phyloP scores from a whole-genome alignment of 208 protist genomes.

The Trypanosoma caninum region DNA sequence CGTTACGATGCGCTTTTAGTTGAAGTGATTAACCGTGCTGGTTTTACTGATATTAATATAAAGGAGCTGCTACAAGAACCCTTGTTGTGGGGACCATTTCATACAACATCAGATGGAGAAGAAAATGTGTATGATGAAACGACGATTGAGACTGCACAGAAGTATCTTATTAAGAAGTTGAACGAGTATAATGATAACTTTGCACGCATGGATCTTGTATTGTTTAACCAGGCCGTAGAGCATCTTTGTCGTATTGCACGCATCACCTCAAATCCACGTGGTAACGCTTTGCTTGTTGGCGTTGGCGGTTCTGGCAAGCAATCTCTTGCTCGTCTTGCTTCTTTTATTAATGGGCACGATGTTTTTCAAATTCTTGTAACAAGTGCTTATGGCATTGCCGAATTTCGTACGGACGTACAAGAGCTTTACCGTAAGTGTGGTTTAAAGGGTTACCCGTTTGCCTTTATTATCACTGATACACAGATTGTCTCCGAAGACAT shows the following conservation, averaged over 20 bases:
- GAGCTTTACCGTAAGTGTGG: slow-evolving; percentile 96
- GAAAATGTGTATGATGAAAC: slow-evolving; percentile 91
- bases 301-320: slow-evolving; percentile 94
- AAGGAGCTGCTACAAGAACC: slow-evolving; percentile 88
- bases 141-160: slow-evolving; percentile 70
- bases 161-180: slow-evolving; percentile 90
- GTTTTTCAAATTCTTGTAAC: slow-evolving; percentile 98
- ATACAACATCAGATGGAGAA: slow-evolving; percentile 81
- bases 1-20: slow-evolving; percentile 88
- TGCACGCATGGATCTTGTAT: slow-evolving; percentile 96
- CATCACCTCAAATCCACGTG: slow-evolving; percentile 94
- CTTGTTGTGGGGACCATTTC: slow-evolving; percentile 94
- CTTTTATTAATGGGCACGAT: slow-evolving; percentile 97
- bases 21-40: slow-evolving; percentile 80
- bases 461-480: slow-evolving; percentile 97
- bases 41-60: slow-evolving; percentile 78
- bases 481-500: slow-evolving; percentile 97
- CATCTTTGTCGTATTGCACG: slow-evolving; percentile 96
- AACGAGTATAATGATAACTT: slow-evolving; percentile 96
- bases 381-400: slow-evolving; percentile 94
- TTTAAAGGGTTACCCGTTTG: slow-evolving; percentile 91
- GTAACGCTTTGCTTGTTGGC: slow-evolving; percentile 95
- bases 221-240: slow-evolving; percentile 98
- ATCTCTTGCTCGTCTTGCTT: slow-evolving; percentile 93
- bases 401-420: slow-evolving; percentile 96